Conservation (phyloP, 1,139 yeast genomes). For the Geotrichum bryndzae region DNA sequence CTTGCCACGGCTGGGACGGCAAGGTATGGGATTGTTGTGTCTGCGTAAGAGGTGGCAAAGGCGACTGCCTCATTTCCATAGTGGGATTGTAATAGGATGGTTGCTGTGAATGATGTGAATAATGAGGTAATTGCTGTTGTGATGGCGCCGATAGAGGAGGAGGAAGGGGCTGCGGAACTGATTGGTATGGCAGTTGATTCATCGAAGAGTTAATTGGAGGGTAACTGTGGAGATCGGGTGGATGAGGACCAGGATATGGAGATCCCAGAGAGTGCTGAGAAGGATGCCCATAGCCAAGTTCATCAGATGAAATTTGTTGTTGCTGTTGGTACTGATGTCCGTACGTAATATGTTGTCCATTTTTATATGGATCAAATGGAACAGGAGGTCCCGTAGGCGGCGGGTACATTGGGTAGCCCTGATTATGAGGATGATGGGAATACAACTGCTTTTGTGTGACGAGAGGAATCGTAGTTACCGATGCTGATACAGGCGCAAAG, state of each 20-base stretch:
- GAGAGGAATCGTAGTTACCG: conserved; percentile 17
- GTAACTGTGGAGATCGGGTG: neutral
- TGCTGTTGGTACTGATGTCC: neutral
- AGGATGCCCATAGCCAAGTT: neutral
- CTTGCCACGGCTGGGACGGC: neutral
- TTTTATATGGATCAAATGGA: neutral
- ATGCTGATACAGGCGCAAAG: conserved; percentile 33
- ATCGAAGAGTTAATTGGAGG: neutral
- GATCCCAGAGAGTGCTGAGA: conserved; percentile 1
- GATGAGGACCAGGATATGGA: neutral
- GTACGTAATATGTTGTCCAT: neutral
- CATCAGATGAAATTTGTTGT: neutral
- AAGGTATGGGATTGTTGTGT: neutral
- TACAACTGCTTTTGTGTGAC: conserved; percentile 2
- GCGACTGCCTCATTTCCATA: neutral
- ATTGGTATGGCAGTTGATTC: conserved; percentile 10
- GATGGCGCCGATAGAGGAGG: neutral
- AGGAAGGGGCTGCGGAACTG: neutral
- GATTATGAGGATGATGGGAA: neutral
- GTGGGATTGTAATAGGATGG: neutral
- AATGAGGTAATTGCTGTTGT: conserved; percentile 1
- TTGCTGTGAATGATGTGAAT: conserved; percentile 1
- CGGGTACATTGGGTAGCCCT: neutral
- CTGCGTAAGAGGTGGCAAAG: neutral
- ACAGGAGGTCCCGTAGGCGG: neutral